These are phyloP conservation scores for Saccharum officinarum DNA, from an alignment of 176 grass and related monocot genomes.

Conservation along the genomic window DNA sequence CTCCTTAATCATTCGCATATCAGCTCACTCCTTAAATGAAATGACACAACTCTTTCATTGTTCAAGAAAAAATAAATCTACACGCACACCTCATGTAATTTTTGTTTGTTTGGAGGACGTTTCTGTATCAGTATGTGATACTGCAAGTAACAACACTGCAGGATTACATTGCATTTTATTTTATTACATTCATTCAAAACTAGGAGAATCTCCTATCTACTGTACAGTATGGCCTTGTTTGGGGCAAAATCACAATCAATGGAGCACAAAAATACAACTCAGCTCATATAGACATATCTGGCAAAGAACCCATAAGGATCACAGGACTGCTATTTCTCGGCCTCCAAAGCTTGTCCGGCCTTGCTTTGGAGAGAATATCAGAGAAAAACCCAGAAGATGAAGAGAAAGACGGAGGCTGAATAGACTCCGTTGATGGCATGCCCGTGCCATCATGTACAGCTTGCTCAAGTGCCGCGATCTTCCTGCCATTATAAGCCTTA, in stretches of 20 bases:
- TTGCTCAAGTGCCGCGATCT: constrained; percentile 36
- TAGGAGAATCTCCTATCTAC: not conserved
- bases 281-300: constrained; percentile 49
- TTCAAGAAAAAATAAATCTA: not conserved
- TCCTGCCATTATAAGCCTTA: constrained; percentile 34
- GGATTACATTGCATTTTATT: not conserved
- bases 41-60: not conserved
- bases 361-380: constrained; percentile 72
- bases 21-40: not conserved
- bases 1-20: no score
- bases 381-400: constrained; percentile 72
- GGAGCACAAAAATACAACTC: constrained; percentile 12
- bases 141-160: not conserved
- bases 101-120: not conserved
- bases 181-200: constrained; percentile 30
- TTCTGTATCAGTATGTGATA: not conserved
- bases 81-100: not conserved
- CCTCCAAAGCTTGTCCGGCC: constrained; percentile 78
- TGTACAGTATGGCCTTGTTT: not conserved
- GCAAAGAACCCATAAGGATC: constrained; percentile 90
- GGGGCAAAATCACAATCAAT: constrained; percentile 23
- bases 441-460: constrained; percentile 22
- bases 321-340: constrained; percentile 60
- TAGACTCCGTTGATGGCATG: constrained; percentile 7
- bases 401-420: constrained; percentile 35